Base-by-base conservation (phyloP, 331 rosid species). In the Acacia pycnantha region DNA sequence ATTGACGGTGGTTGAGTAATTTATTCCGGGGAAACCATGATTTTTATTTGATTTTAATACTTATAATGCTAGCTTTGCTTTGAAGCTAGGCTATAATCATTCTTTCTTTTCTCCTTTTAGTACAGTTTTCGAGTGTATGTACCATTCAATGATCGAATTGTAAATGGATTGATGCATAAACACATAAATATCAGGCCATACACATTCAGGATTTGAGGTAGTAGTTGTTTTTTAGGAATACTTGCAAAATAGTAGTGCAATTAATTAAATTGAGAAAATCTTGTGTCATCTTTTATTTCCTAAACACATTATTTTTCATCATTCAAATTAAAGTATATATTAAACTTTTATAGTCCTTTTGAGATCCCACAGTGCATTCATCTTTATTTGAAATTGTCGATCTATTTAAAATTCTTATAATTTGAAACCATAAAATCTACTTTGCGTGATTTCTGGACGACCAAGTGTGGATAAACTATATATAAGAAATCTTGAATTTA, bases 41-140 rank as follows among this genome's bases (percentile, higher is more conserved):
- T 73, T 65, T 31, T 76, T 85, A 58, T 77, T 40, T 73, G 62
- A 43, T 75, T 59, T 59, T 11, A 59, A 3, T 72, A 43, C 40
- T 47, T 72, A 7, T n/a, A n/a, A n/a, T 47, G 61, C 24, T 24
- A 83, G 90, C 91, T 90, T 90, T 81, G 47, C 91, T 92, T 90
- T 87, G 82, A 92, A 90, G 94, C 87, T 54, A 89, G 82, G 83
- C 79, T 48, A 77, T 54, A 65, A 79, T 79, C 77, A 83, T 83
- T 71, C 51, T 72, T 26, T 61, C 37, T 61, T 61, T 26, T 61
- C 33, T 72, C 33, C 4, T 26, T 1, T 47, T 72, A 24, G 0
- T 13, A 3, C 2, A 70, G n/a, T 24, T 26, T 7, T 72, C 61
- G 48, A 27, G 27, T 72, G 4, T 14, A 72, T 7, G 6, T 35